These are phyloP conservation scores for Solanum bulbocastanum DNA, from an alignment of 257 asterid genomes.

Conservation along the genomic window DNA sequence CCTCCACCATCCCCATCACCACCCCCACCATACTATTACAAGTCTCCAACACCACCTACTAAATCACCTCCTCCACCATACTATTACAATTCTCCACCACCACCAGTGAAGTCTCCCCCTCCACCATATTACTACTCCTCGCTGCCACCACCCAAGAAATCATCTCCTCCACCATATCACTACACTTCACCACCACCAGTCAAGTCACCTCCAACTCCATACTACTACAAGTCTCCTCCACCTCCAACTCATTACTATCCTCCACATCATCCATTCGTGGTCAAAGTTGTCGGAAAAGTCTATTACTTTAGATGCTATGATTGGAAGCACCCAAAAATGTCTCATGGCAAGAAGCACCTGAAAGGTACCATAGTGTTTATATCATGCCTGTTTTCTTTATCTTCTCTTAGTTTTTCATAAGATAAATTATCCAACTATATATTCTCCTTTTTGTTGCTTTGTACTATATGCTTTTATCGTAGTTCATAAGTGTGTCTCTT, in stretches of 20 bases:
- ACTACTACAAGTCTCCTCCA: background rate
- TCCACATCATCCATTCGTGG: constrained; percentile 32
- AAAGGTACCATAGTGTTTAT: background rate
- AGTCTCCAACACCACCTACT: background rate
- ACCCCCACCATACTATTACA: background rate
- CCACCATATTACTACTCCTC: constrained; percentile 23
- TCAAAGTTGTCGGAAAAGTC: constrained; percentile 60
- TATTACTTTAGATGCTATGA: constrained; percentile 60
- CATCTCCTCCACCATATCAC: constrained; percentile 17
- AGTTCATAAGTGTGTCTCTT: background rate
- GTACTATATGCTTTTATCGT: background rate
- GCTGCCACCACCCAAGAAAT: constrained; percentile 15
- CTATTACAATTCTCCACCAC: constrained; percentile 30
- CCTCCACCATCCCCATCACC: background rate
- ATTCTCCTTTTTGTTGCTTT: too few relatives aligned
- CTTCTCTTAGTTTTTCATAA: background rate
- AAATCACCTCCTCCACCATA: background rate
- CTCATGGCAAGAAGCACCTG: background rate
- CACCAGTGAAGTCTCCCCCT: background rate
- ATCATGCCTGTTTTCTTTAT: background rate
- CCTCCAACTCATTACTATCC: constrained; percentile 15
- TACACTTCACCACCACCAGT: background rate
- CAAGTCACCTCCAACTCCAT: background rate
- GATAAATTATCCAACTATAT: too few relatives aligned
- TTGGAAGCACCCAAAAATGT: background rate